Conservation (phyloP, 2,329 filamentous ascomycete species). For the Neopestalotiopsis rosae region DNA sequence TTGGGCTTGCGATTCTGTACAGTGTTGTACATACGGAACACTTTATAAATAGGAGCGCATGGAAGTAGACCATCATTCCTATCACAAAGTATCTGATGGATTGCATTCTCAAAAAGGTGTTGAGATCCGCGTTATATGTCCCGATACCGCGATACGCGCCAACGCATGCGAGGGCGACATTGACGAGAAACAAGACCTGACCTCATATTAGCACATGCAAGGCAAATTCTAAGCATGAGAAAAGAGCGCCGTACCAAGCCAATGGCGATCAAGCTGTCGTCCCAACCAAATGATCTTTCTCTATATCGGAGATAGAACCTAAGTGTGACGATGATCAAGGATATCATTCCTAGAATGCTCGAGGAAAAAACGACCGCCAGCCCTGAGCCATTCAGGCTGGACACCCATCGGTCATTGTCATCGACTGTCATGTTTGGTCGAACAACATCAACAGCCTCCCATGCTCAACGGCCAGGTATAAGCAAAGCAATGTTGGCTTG, state of each 20-base stretch:
- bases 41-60: slow-evolving; percentile 30
- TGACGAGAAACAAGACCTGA: slow-evolving; percentile 1
- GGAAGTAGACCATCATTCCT: slow-evolving; percentile 34
- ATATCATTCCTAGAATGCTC: slow-evolving; percentile 19
- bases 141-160: slow-evolving; percentile 29
- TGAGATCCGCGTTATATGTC: slow-evolving; percentile 27
- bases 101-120: slow-evolving; percentile 26
- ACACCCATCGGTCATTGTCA: not conserved
- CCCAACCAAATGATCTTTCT: slow-evolving; percentile 21
- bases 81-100: slow-evolving; percentile 30
- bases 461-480: not conserved
- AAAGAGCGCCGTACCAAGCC: slow-evolving; percentile 17
- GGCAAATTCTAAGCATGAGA: not conserved
- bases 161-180: slow-evolving; percentile 19
- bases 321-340: slow-evolving; percentile 18
- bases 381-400: slow-evolving; percentile 5
- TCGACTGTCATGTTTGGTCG: not conserved
- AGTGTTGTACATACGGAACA: slow-evolving; percentile 44
- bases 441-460: not conserved
- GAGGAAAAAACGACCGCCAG: slow-evolving; percentile 21
- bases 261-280: slow-evolving; percentile 22
- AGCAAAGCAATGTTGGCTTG: not conserved
- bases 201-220: not conserved
- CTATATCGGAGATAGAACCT: slow-evolving; percentile 17
- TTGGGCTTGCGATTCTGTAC: slow-evolving; percentile 36